Evolutionary conservation across 331 rosid species (phyloP), one percentile per base, ranked within the genome.

Genomic region (Telfairia occidentalis): DNA sequence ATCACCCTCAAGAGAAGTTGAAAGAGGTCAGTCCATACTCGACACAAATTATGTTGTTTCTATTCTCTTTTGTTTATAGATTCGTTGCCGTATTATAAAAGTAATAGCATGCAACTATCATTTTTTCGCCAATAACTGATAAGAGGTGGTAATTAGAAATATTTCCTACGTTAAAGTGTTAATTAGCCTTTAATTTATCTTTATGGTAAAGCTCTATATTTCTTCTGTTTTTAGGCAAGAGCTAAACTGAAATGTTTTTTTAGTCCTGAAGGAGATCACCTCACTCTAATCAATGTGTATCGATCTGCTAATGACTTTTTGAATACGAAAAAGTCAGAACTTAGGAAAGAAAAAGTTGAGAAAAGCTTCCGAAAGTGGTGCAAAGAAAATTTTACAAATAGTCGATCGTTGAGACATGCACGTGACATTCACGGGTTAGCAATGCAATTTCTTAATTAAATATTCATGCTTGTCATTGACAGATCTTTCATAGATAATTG

Each of bases 251-350:
- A 91, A 81, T 71, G 84, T 81, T 94, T 91, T 77, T 85, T 96
- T 55, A 89, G 95, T 87, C 83, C 90, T 26, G 97, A 87, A 71
- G 98, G 98, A 52, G 98, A 94, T 83, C 98, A 91, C 74, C 78
- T 91, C 72, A 89, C 95, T 78, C 75, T 94, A 80, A 85, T 94
- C 61, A 91, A 94, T 78, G 97, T 86, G 37, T 94, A 81, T 84
- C 85, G 92, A 80, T 90, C 91, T 24, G 81, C 87, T 79, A 74
- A 76, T 65, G 97, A 91, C 63, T 84, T 91, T 42, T 63, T 89
- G 76, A 87, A 87, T 83, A 87, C 87, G 89, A 86, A 81, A 84
- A 79, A 82, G 21, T 77, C 78, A 38, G 89, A 81, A 53, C 80
- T 80, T 70, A 81, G 86, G 65, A 82, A 67, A 60, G 81, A 85